Evolutionary conservation across 805 yeast species (phyloP).

Genomic region (Teunomyces barrocoloradensis): DNA sequence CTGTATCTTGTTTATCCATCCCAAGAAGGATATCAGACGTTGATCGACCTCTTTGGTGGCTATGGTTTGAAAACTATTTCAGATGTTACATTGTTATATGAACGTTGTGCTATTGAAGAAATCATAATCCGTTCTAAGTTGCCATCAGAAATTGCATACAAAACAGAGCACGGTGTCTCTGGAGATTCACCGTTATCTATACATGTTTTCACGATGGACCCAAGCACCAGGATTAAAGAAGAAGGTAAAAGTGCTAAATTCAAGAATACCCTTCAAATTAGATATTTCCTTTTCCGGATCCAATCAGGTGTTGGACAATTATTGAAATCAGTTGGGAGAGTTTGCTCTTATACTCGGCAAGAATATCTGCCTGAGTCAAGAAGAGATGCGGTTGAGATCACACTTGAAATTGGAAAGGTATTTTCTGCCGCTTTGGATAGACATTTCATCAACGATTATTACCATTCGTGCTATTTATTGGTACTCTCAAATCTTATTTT

Average conservation of each 20-base stretch:
- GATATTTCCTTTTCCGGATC: conserved; percentile 49
- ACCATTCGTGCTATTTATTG: conserved; percentile 27
- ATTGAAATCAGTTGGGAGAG: conserved; percentile 42
- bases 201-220: conserved; percentile 41
- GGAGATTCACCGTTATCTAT: background rate
- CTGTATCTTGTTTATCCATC: conserved; percentile 47
- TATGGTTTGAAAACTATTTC: conserved; percentile 40
- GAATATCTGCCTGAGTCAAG: conserved; percentile 34
- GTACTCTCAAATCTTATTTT: conserved; percentile 34
- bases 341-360: conserved; percentile 49
- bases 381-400: conserved; percentile 40
- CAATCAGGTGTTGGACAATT: conserved; percentile 44
- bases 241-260: conserved; percentile 55
- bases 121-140: conserved; percentile 45
- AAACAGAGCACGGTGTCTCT: conserved; percentile 24
- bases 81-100: conserved; percentile 35
- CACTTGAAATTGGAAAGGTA: conserved; percentile 28
- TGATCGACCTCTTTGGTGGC: conserved; percentile 41
- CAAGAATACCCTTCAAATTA: conserved; percentile 59
- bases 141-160: conserved; percentile 47
- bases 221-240: conserved; percentile 31
- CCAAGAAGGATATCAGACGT: conserved; percentile 40
- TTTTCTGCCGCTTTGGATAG: conserved; percentile 24
- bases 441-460: conserved; percentile 14
- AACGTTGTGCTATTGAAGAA: conserved; percentile 58